These are phyloP conservation scores for Sherardia arvensis DNA, from an alignment of 257 asterid species.

Conservation along the genomic window DNA sequence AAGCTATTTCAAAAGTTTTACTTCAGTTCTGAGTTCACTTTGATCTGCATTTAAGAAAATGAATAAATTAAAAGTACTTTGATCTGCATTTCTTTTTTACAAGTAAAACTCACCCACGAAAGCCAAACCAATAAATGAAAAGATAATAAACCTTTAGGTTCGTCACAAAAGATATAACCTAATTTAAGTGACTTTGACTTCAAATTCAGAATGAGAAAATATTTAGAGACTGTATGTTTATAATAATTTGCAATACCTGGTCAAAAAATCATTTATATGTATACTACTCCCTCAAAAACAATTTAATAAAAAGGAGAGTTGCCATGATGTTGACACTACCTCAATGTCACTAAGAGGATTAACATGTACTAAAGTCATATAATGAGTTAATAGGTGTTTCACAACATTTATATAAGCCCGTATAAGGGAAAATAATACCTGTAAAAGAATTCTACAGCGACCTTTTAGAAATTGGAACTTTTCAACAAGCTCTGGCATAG, in stretches of 20 bases:
- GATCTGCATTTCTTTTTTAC: too few species aligned
- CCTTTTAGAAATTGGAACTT: slow-evolving; percentile 65
- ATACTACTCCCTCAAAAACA: not conserved
- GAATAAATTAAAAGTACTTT: not conserved
- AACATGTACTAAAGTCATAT: not conserved
- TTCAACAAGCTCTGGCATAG: slow-evolving; percentile 34
- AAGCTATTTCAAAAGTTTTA: not conserved
- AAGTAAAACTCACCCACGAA: too few species aligned
- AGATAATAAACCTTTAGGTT: too few species aligned
- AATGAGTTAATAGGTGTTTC: not conserved
- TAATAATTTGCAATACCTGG: not conserved
- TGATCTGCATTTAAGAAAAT: not conserved
- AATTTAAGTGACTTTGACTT: not conserved
- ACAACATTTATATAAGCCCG: not conserved
- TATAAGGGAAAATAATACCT: slow-evolving; percentile 33
- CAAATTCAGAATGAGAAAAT: not conserved
- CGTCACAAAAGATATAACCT: too few species aligned
- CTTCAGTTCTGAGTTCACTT: not conserved
- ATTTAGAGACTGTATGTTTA: not conserved
- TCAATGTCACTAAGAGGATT: too few species aligned
- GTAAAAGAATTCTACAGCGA: slow-evolving; percentile 78
- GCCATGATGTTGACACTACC: not conserved
- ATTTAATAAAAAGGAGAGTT: not conserved
- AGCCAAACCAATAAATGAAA: too few species aligned
- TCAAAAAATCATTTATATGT: not conserved